phyloP scores from a whole-genome alignment of 1,284 basidiomycete genomes.

The Ceratobasidium sp. region DNA sequence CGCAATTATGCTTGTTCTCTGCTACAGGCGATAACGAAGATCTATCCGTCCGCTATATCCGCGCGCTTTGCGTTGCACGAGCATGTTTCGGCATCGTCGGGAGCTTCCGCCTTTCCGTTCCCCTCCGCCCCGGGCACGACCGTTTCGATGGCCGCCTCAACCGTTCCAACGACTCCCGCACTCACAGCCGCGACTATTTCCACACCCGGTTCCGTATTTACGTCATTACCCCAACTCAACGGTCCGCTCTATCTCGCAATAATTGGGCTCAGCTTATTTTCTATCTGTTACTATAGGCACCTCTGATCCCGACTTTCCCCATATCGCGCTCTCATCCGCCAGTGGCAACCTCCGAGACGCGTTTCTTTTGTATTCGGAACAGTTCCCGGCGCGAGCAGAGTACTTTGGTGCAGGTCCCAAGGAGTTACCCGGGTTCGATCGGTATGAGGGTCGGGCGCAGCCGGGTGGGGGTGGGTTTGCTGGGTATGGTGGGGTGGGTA shows the following conservation, averaged over 20 bases:
- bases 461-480: conserved; percentile 4
- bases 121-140: conserved; percentile 40
- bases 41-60: conserved; percentile 22
- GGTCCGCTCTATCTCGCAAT: conserved; percentile 15
- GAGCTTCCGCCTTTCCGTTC: not conserved
- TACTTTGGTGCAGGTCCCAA: conserved; percentile 22
- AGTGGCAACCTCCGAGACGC: conserved; percentile 16
- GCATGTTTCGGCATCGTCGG: conserved; percentile 2
- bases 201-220: conserved; percentile 30
- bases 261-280: too few relatives aligned
- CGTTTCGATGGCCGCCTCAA: conserved; percentile 36
- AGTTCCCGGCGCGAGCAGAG: conserved; percentile 28
- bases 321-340: conserved; percentile 16
- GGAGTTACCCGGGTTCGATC: conserved; percentile 26
- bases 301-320: conserved; percentile 34
- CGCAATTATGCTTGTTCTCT: not conserved
- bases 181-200: conserved; percentile 38
- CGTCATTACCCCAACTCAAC: conserved; percentile 22
- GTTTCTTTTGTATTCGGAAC: conserved; percentile 38
- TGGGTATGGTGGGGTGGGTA: conserved; percentile 22
- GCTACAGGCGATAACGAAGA: conserved; percentile 25
- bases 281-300: conserved; percentile 4
- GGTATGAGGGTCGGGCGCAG: conserved; percentile 20
- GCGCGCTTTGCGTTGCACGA: conserved; percentile 37
- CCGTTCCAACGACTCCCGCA: conserved; percentile 30